Percentiles rank a stretch among this genome's conserved stretches.
These are phyloP conservation scores for Dipteronia sinensis DNA, from an alignment of 345 rosid genomes.

Conservation along the genomic window DNA sequence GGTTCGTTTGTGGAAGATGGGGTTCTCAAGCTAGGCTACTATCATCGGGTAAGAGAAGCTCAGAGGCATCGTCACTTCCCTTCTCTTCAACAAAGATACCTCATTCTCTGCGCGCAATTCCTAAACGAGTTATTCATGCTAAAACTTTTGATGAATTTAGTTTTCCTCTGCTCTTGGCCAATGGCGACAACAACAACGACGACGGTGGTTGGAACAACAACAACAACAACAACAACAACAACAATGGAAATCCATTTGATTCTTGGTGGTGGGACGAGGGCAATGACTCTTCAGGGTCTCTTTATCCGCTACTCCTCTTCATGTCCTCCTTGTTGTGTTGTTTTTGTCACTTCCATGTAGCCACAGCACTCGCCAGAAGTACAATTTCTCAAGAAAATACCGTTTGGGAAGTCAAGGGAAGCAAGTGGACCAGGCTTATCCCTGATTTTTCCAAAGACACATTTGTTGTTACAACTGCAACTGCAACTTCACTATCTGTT, in stretches of 20 bases:
- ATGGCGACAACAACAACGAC: conserved; percentile 19
- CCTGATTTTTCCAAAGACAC: conserved; percentile 54
- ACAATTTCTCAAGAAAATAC: conserved; percentile 24
- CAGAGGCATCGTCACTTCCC: not conserved
- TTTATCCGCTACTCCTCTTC: conserved; percentile 15
- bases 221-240: conserved; percentile 24
- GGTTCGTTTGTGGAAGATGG: conserved; percentile 19
- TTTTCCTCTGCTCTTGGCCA: conserved; percentile 24
- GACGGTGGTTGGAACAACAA: conserved; percentile 31
- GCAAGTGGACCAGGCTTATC: conserved; percentile 63
- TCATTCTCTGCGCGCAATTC: not conserved
- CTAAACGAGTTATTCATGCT: not conserved
- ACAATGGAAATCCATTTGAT: conserved; percentile 27
- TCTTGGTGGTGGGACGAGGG: conserved; percentile 39
- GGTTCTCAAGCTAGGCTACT: conserved; percentile 9
- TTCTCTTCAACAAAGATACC: not conserved
- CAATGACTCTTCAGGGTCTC: conserved; percentile 8
- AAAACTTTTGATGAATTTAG: conserved; percentile 2
- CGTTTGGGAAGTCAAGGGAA: conserved; percentile 78
- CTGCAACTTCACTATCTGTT: conserved; percentile 27
- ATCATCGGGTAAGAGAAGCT: conserved; percentile 9
- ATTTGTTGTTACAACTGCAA: conserved; percentile 41
- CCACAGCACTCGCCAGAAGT: conserved; percentile 49
- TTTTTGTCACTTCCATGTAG: conserved; percentile 42
- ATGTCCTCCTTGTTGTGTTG: conserved; percentile 38